These are phyloP conservation scores for Kondoa malvinella DNA, from an alignment of 768 basidiomycete genomes.

Conservation along the genomic window DNA sequence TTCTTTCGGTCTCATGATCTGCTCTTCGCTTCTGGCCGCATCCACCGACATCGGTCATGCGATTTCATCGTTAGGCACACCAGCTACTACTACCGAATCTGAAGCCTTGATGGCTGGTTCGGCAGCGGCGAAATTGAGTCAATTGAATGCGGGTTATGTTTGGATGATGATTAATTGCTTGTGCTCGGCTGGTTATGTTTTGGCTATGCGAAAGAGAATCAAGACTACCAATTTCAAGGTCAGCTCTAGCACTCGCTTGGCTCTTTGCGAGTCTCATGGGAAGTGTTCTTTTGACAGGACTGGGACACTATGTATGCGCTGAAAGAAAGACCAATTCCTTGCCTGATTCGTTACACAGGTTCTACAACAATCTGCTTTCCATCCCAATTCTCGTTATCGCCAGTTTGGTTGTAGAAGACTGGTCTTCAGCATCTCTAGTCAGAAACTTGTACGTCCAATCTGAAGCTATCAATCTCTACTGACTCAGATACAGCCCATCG, in stretches of 20 bases:
- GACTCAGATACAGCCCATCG: conserved; percentile 45
- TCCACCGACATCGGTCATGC: conserved; percentile 59
- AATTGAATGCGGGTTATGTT: conserved; percentile 60
- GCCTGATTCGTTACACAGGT: conserved; percentile 91
- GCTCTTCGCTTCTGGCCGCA: conserved; percentile 93
- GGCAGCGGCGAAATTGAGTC: conserved; percentile 29
- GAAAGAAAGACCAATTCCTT: background rate
- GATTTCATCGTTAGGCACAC: background rate
- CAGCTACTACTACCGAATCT: conserved; percentile 17
- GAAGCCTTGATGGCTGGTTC: conserved; percentile 30
- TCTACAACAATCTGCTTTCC: conserved; percentile 90
- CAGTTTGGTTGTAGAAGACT: conserved; percentile 73
- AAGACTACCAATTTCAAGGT: conserved; percentile 75
- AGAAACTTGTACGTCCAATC: conserved; percentile 65
- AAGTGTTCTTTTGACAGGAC: background rate
- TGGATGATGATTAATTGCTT: conserved; percentile 95
- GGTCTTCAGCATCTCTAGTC: conserved; percentile 57
- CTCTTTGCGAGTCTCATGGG: background rate
- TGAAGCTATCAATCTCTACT: background rate
- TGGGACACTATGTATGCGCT: background rate
- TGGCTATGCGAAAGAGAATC: conserved; percentile 91
- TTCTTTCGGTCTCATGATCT: conserved; percentile 84
- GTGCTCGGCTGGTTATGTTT: conserved; percentile 75
- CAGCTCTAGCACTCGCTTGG: background rate
- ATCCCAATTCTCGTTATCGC: conserved; percentile 74